Evolutionary conservation across 257 asterid species (phyloP).

Genomic region (Lavandula angustifolia): DNA sequence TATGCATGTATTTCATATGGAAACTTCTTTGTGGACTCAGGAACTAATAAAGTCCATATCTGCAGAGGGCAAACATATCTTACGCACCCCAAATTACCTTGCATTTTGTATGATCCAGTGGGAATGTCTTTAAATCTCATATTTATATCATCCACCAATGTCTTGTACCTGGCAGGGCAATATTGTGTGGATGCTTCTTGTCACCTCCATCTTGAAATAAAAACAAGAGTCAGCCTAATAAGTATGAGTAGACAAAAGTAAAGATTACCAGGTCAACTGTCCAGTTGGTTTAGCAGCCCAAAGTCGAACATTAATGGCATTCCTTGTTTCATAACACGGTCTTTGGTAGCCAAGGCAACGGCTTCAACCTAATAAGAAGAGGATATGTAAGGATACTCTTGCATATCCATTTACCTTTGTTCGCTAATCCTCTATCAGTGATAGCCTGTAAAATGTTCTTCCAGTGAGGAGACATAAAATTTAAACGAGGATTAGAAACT

Average conservation of each 20-base stretch:
- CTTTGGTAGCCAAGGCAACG: constrained; percentile 56
- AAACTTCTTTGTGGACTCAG: constrained; percentile 13
- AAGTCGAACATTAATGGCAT: constrained; percentile 53
- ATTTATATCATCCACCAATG: constrained; percentile 50
- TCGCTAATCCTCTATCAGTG: constrained; percentile 46
- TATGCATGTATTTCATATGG: constrained; percentile 17
- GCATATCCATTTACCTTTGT: constrained; percentile 45
- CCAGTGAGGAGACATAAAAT: constrained; percentile 18
- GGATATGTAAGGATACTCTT: constrained; percentile 42
- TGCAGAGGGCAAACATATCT: constrained; percentile 9
- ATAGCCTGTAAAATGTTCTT: constrained; percentile 38
- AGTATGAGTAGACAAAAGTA: constrained; percentile 15
- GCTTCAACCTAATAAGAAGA: constrained; percentile 47
- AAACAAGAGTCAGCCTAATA: background rate
- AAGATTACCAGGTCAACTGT: constrained; percentile 51
- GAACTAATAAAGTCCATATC: constrained; percentile 21
- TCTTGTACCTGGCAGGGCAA: constrained; percentile 29
- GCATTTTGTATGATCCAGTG: constrained; percentile 90
- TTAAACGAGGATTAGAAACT: background rate
- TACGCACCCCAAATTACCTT: constrained; percentile 55
- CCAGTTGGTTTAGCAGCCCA: constrained; percentile 68
- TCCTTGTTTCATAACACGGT: constrained; percentile 58
- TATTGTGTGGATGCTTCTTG: background rate
- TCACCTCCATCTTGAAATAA: background rate
- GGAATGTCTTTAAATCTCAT: constrained; percentile 53